Conservation (phyloP, 148 eudicot species). For the Linanthus parryae region DNA sequence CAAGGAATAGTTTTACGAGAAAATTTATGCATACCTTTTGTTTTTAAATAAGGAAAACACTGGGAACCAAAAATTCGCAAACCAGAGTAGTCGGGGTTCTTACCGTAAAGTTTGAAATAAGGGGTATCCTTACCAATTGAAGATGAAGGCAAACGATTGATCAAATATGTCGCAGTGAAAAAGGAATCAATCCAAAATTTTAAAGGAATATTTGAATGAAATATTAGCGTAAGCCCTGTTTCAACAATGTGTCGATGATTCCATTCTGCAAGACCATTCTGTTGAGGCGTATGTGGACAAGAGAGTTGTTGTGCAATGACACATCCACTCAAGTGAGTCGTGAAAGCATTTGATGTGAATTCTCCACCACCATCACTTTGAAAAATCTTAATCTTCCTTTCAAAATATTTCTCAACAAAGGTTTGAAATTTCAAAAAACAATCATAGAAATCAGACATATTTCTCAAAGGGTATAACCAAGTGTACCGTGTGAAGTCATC, state of each 20-base stretch:
- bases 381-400: not conserved
- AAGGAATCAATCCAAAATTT: not conserved
- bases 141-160: not conserved
- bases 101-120: not conserved
- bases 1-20: not conserved
- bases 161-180: not conserved
- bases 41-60: not conserved
- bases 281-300: not conserved
- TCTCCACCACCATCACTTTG: slow-evolving; percentile 5
- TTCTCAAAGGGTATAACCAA: not conserved
- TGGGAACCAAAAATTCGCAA: not conserved
- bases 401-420: too few species aligned
- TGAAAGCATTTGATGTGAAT: not conserved
- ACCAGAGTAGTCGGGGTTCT: not conserved
- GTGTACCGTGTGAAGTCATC: not conserved
- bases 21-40: not conserved
- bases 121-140: not conserved
- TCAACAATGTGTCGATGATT: too few species aligned
- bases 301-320: not conserved
- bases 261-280: not conserved
- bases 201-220: not conserved
- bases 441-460: not conserved
- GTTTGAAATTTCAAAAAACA: not conserved
- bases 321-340: not conserved
- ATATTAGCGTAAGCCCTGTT: not conserved